These are phyloP conservation scores for Bipolaris zeicola DNA, from an alignment of 2,329 filamentous ascomycete species.

Conservation along the genomic window DNA sequence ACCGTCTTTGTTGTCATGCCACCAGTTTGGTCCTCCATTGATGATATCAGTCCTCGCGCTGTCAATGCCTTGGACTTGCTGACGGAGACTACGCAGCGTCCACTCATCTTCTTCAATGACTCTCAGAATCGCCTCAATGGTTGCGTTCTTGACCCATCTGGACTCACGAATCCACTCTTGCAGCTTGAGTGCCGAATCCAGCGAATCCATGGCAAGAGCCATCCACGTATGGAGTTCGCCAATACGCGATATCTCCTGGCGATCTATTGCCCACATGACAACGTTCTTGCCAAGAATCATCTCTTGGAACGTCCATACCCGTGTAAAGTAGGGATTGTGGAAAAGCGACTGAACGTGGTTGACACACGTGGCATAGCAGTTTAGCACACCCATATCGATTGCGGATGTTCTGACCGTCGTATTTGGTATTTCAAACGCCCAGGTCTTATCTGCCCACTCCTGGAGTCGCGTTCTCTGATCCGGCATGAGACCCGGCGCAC, in stretches of 20 bases:
- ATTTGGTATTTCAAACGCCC: conserved; percentile 4
- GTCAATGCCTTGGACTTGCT: conserved; percentile 4
- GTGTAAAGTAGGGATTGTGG: conserved; percentile 7
- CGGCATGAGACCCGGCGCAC: conserved; percentile 1
- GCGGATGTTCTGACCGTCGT: conserved; percentile 4
- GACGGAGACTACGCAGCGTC: not conserved
- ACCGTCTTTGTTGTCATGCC: conserved; percentile 6
- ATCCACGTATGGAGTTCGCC: conserved; percentile 10
- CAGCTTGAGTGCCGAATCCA: conserved; percentile 6
- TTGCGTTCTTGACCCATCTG: not conserved
- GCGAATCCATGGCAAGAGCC: conserved; percentile 5
- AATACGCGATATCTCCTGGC: conserved; percentile 1
- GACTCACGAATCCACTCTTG: conserved; percentile 2
- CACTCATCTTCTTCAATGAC: conserved; percentile 2
- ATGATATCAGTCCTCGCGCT: conserved; percentile 8
- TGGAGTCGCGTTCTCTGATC: conserved; percentile 2
- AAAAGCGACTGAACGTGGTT: conserved; percentile 8
- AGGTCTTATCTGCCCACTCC: not conserved
- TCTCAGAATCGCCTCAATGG: conserved; percentile 5
- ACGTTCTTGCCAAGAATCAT: conserved; percentile 14
- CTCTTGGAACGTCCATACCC: conserved; percentile 12
- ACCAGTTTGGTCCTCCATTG: conserved; percentile 10
- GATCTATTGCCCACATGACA: conserved; percentile 10
- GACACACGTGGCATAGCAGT: conserved; percentile 10
- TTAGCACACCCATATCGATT: conserved; percentile 11